These are phyloP conservation scores for Ceratobasidium papillatum DNA, from an alignment of 1,284 basidiomycete species.

Conservation along the genomic window DNA sequence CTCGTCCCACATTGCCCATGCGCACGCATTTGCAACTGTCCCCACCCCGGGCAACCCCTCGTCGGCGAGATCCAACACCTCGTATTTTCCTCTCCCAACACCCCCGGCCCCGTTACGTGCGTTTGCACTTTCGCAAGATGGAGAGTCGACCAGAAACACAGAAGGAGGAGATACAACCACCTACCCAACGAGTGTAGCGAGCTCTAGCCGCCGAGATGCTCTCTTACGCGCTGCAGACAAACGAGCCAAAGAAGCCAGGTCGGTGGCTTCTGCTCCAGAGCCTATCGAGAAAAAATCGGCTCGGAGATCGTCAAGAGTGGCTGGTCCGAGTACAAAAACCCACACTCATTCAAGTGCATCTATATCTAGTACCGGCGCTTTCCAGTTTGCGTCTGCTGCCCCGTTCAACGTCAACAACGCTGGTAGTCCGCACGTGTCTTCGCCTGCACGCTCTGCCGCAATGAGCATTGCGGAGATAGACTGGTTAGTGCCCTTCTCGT, in stretches of 20 bases:
- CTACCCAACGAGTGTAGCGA: conserved; percentile 6
- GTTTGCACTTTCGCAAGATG: conserved; percentile 13
- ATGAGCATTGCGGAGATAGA: conserved; percentile 36
- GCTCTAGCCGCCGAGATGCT: background rate
- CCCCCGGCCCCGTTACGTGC: conserved; percentile 28
- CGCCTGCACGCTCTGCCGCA: conserved; percentile 7
- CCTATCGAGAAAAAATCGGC: background rate
- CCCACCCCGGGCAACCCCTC: conserved; percentile 13
- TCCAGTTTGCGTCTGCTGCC: conserved; percentile 25
- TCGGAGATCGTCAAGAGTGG: conserved; percentile 1
- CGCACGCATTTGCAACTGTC: conserved; percentile 26
- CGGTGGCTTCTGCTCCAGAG: background rate
- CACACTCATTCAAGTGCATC: conserved; percentile 16
- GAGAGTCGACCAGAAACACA: background rate
- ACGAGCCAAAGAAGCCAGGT: background rate
- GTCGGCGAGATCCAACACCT: background rate
- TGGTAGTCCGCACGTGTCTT: conserved; percentile 6
- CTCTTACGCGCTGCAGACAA: background rate
- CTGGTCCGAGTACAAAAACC: background rate
- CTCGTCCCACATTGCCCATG: conserved; percentile 22
- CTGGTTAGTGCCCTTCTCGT: conserved; percentile 16
- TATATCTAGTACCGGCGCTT: background rate
- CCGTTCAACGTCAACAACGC: background rate
- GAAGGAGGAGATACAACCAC: conserved; percentile 2
- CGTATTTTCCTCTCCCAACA: conserved; percentile 27